phyloP scores from a whole-genome alignment of 2,329 filamentous ascomycete species.

The Cladophialophora immunda region DNA sequence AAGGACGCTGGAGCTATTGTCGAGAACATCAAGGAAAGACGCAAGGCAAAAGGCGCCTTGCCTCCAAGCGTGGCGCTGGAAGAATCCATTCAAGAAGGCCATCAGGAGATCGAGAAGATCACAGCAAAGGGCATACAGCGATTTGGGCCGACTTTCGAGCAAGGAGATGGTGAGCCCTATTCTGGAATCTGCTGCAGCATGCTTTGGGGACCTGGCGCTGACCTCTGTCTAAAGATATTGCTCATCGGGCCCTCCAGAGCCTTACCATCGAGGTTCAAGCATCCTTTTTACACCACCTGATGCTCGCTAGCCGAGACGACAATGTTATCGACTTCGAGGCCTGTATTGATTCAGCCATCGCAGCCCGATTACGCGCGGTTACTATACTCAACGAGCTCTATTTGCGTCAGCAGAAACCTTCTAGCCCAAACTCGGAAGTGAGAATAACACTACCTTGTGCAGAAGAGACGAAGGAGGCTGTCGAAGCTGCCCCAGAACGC shows the following conservation, averaged over 20 bases:
- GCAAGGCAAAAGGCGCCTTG: slow-evolving; percentile 24
- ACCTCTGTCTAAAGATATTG: slow-evolving; percentile 21
- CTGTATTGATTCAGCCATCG: slow-evolving; percentile 31
- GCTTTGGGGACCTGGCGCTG: neutral
- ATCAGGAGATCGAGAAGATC: slow-evolving; percentile 32
- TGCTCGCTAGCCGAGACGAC: slow-evolving; percentile 26
- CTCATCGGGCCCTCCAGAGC: slow-evolving; percentile 29
- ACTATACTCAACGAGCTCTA: slow-evolving; percentile 34
- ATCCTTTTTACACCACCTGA: slow-evolving; percentile 25
- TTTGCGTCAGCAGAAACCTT: slow-evolving; percentile 28
- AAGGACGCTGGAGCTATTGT: slow-evolving; percentile 31
- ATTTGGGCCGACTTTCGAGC: slow-evolving; percentile 28
- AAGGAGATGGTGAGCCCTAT: slow-evolving; percentile 28
- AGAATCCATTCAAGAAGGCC: slow-evolving; percentile 30
- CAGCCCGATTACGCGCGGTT: slow-evolving; percentile 27
- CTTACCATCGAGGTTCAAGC: slow-evolving; percentile 34
- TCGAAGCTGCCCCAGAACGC: neutral
- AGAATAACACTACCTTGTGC: neutral
- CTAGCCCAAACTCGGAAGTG: slow-evolving; percentile 11
- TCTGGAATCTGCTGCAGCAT: neutral
- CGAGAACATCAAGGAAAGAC: slow-evolving; percentile 31
- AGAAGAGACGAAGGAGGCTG: neutral
- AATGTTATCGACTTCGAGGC: slow-evolving; percentile 26
- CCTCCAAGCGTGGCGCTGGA: slow-evolving; percentile 29
- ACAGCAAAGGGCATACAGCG: slow-evolving; percentile 29